These are phyloP conservation scores for Mycena polygramma DNA, from an alignment of 768 basidiomycete genomes.

Conservation along the genomic window DNA sequence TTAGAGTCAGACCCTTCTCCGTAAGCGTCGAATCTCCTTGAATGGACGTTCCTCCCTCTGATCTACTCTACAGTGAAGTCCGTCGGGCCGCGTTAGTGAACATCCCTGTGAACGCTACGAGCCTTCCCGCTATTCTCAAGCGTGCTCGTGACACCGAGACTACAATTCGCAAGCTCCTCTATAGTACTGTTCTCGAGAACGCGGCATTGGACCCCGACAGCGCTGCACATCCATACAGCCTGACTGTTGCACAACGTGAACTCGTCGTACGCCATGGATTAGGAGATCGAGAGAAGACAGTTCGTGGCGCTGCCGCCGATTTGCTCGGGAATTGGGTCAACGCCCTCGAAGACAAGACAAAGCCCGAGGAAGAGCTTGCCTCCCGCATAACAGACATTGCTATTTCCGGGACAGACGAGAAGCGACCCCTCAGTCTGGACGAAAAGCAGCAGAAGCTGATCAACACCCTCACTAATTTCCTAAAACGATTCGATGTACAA, in stretches of 20 bases:
- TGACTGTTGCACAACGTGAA: slow-evolving; percentile 82
- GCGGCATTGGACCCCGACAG: slow-evolving; percentile 51
- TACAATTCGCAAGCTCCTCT: slow-evolving; percentile 80
- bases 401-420: slow-evolving; percentile 39
- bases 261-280: slow-evolving; percentile 85
- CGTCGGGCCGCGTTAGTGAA: slow-evolving; percentile 84
- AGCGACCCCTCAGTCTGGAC: slow-evolving; percentile 33
- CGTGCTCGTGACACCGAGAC: slow-evolving; percentile 87
- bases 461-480: slow-evolving; percentile 60
- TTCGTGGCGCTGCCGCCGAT: slow-evolving; percentile 78
- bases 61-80: slow-evolving; percentile 73
- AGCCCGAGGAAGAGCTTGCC: slow-evolving; percentile 50
- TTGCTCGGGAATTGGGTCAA: slow-evolving; percentile 86
- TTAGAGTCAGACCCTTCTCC: slow-evolving; percentile 80
- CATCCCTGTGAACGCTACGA: slow-evolving; percentile 67
- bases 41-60: not conserved
- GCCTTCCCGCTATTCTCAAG: slow-evolving; percentile 75
- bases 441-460: slow-evolving; percentile 41
- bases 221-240: slow-evolving; percentile 70
- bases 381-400: slow-evolving; percentile 39
- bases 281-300: slow-evolving; percentile 84
- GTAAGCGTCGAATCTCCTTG: slow-evolving; percentile 58
- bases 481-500: slow-evolving; percentile 71
- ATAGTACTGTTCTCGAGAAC: slow-evolving; percentile 63
- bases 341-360: slow-evolving; percentile 54